phyloP scores from a whole-genome alignment of 2,329 filamentous ascomycete species.

The Hysterium pulicare region DNA sequence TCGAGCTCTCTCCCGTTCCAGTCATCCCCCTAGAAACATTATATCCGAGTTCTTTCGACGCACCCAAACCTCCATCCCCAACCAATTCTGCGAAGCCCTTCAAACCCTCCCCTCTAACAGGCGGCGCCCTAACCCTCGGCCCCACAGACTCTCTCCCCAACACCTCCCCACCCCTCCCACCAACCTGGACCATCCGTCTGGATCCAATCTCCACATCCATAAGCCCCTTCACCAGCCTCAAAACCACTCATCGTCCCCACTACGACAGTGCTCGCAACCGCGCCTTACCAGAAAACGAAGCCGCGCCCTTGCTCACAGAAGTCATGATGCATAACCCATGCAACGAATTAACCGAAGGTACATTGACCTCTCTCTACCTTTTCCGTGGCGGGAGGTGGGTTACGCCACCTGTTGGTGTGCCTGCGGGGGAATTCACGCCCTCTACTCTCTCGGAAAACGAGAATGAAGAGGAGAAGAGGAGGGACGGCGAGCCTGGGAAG shows the following conservation, averaged over 20 bases:
- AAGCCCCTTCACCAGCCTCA: conserved; percentile 73
- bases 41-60: conserved; percentile 56
- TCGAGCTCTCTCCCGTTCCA: conserved; percentile 38
- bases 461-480: not conserved
- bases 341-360: conserved; percentile 78
- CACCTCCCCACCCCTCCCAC: conserved; percentile 23
- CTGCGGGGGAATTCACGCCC: conserved; percentile 20
- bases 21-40: conserved; percentile 51
- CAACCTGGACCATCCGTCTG: conserved; percentile 50
- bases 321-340: conserved; percentile 69
- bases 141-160: conserved; percentile 22
- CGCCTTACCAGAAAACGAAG: conserved; percentile 47
- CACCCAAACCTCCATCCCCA: conserved; percentile 34
- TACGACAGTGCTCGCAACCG: conserved; percentile 70
- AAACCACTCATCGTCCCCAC: conserved; percentile 71
- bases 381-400: conserved; percentile 71
- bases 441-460: not conserved
- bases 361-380: conserved; percentile 78
- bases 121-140: conserved; percentile 32
- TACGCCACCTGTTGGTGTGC: conserved; percentile 60
- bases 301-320: conserved; percentile 51
- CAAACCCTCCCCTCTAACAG: conserved; percentile 32
- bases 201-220: conserved; percentile 52
- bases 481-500: not conserved
- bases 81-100: conserved; percentile 18